A percentile compares a stretch with the other conserved stretches of the same genome.
Conservation (phyloP, 306 rosid species). For the Cicer chorassanicum region DNA sequence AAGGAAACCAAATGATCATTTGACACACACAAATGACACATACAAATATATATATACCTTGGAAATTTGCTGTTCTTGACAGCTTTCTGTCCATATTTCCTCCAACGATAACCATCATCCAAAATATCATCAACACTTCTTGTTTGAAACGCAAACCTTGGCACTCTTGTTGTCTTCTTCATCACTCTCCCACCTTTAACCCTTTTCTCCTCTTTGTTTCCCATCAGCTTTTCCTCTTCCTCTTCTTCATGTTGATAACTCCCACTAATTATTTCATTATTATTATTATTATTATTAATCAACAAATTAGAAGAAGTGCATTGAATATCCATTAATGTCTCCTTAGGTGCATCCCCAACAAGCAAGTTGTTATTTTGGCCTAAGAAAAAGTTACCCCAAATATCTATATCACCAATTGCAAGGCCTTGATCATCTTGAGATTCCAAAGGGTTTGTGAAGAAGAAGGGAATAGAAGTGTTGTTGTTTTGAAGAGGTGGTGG, state of each 20-base stretch:
- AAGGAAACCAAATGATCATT: not conserved
- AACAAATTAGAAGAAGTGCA: constrained; percentile 35
- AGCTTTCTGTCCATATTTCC: constrained; percentile 94
- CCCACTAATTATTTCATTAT: constrained; percentile 10
- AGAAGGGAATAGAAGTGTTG: constrained; percentile 45
- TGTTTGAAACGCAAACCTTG: constrained; percentile 91
- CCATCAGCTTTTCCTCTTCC: constrained; percentile 17
- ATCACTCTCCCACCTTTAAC: constrained; percentile 48
- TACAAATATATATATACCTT: constrained; percentile 52
- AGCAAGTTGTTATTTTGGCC: constrained; percentile 45
- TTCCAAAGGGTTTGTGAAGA: constrained; percentile 51
- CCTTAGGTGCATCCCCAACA: constrained; percentile 33
- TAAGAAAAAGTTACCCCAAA: constrained; percentile 66
- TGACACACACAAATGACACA: not conserved
- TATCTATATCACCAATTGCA: constrained; percentile 53
- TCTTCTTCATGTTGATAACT: constrained; percentile 35
- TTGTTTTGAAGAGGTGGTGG: constrained; percentile 21
- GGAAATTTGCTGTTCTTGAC: constrained; percentile 81
- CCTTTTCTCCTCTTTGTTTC: constrained; percentile 41
- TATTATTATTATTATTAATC: constrained; percentile 28
- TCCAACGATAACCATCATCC: constrained; percentile 98
- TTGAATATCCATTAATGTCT: constrained; percentile 19
- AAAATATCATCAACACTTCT: constrained; percentile 86
- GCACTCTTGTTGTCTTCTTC: constrained; percentile 58
- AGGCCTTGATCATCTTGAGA: constrained; percentile 43